Percentiles rank a stretch among this genome's conserved stretches.
Conservation (phyloP, 1,284 basidiomycete species). For the Microbotryomycetes sp. region DNA sequence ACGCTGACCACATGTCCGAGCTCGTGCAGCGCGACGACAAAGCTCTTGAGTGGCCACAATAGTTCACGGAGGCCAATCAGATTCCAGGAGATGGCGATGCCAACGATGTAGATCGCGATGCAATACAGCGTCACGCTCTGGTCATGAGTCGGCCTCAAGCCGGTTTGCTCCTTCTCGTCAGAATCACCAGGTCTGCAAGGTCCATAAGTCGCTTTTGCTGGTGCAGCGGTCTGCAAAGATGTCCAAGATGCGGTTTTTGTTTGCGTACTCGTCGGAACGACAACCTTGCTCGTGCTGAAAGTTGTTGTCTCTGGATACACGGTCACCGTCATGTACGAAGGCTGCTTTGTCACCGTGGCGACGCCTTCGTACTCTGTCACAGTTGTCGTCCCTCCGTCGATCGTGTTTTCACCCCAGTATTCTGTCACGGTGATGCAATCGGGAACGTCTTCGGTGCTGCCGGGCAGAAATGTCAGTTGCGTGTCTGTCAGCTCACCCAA, state of each 20-base stretch:
- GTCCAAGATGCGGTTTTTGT: slow-evolving; percentile 12
- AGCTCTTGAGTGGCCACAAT: slow-evolving; percentile 34
- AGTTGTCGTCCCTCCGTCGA: slow-evolving; percentile 10
- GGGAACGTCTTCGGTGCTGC: slow-evolving; percentile 19
- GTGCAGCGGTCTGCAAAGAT: background rate
- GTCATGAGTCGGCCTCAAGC: slow-evolving; percentile 23
- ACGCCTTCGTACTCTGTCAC: slow-evolving; percentile 18
- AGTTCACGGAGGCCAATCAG: slow-evolving; percentile 31
- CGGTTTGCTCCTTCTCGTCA: slow-evolving; percentile 9
- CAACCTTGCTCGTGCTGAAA: slow-evolving; percentile 4
- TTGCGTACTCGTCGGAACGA: slow-evolving; percentile 18
- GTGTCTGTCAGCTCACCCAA: background rate
- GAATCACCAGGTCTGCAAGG: slow-evolving; percentile 16
- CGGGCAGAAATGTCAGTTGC: background rate
- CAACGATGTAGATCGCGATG: slow-evolving; percentile 31
- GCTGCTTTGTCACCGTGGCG: slow-evolving; percentile 13
- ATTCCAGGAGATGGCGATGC: slow-evolving; percentile 36
- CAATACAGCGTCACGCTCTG: slow-evolving; percentile 29
- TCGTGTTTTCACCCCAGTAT: slow-evolving; percentile 15
- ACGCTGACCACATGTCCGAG: slow-evolving; percentile 28
- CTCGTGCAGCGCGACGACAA: slow-evolving; percentile 35
- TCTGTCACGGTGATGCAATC: slow-evolving; percentile 12
- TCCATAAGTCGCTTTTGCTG: background rate
- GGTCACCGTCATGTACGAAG: slow-evolving; percentile 21
- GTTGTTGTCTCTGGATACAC: slow-evolving; percentile 26